phyloP scores from a whole-genome alignment of 805 yeast genomes.

The Komagataella kurtzmanii region DNA sequence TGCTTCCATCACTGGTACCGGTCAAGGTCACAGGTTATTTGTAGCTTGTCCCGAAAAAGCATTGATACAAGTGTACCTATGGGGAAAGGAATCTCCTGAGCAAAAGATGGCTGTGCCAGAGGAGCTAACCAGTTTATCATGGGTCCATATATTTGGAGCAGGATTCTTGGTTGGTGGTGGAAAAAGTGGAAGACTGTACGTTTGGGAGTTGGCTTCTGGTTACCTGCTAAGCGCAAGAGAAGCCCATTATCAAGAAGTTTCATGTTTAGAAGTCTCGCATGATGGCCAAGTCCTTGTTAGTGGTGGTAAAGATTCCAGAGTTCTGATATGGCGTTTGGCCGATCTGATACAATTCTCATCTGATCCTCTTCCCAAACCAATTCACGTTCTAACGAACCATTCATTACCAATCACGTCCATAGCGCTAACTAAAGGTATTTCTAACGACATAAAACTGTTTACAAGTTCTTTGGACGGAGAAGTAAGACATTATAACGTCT shows the following conservation, averaged over 20 bases:
- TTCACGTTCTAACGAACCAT: constrained; percentile 27
- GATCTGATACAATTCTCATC: constrained; percentile 43
- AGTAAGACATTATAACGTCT: constrained; percentile 53
- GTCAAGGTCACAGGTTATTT: constrained; percentile 38
- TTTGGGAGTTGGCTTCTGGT: constrained; percentile 84
- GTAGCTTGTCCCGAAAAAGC: constrained; percentile 65
- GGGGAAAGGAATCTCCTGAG: constrained; percentile 60
- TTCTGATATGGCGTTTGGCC: constrained; percentile 55
- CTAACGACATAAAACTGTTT: constrained; percentile 48
- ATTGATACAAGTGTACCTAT: constrained; percentile 54
- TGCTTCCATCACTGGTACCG: constrained; percentile 29
- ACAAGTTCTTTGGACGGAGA: constrained; percentile 69
- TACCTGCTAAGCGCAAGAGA: constrained; percentile 56
- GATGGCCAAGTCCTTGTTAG: constrained; percentile 59
- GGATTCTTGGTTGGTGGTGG: constrained; percentile 65
- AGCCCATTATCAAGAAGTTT: constrained; percentile 72
- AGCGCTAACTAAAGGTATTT: constrained; percentile 28
- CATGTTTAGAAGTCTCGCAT: constrained; percentile 39
- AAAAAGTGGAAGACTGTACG: constrained; percentile 57
- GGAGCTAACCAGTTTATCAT: constrained; percentile 44
- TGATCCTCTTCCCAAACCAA: background rate
- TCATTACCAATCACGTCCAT: constrained; percentile 31
- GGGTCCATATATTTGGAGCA: constrained; percentile 17
- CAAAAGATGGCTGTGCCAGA: constrained; percentile 83
- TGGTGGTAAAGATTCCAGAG: constrained; percentile 74